Evolutionary conservation across 208 protist species (phyloP).

Genomic region (Acanthamoeba triangularis): DNA sequence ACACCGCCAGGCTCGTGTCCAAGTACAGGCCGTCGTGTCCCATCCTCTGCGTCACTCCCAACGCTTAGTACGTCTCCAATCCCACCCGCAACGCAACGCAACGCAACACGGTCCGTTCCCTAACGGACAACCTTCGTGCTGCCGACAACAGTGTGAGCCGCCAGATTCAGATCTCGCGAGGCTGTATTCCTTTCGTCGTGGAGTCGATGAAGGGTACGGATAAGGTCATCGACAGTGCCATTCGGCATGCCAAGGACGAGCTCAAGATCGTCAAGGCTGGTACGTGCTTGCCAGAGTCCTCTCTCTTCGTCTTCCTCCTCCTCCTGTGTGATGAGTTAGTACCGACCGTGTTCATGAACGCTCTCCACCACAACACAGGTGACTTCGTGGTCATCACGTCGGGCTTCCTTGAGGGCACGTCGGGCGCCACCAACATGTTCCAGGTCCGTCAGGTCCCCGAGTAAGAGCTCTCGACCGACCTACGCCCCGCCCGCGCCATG

Average conservation of each 20-base stretch:
- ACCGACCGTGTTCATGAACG: background rate
- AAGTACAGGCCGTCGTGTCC: conserved; percentile 98
- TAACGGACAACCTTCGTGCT: conserved; percentile 77
- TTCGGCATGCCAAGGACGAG: conserved; percentile 82
- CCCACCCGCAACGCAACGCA: too few species aligned
- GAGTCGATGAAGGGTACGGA: conserved; percentile 80
- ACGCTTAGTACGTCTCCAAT: conserved; percentile 79
- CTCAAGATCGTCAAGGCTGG: conserved; percentile 73
- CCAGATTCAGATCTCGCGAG: conserved; percentile 78
- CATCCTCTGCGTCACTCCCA: conserved; percentile 96
- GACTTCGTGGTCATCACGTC: conserved; percentile 83
- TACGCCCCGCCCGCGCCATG: too few species aligned
- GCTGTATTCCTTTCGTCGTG: conserved; percentile 80
- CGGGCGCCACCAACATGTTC: conserved; percentile 83
- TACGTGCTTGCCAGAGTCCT: conserved; percentile 7
- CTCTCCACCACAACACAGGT: background rate
- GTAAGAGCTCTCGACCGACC: background rate
- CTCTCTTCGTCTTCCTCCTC: background rate
- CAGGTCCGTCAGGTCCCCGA: conserved; percentile 71
- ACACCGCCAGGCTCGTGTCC: conserved; percentile 95
- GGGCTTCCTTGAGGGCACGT: conserved; percentile 82
- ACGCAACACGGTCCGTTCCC: conserved; percentile 19
- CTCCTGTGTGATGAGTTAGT: too few species aligned
- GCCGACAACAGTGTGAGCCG: conserved; percentile 59
- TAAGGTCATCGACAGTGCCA: conserved; percentile 84